Conservation (phyloP, 2,329 filamentous ascomycete species). For the Colletotrichum sp. region DNA sequence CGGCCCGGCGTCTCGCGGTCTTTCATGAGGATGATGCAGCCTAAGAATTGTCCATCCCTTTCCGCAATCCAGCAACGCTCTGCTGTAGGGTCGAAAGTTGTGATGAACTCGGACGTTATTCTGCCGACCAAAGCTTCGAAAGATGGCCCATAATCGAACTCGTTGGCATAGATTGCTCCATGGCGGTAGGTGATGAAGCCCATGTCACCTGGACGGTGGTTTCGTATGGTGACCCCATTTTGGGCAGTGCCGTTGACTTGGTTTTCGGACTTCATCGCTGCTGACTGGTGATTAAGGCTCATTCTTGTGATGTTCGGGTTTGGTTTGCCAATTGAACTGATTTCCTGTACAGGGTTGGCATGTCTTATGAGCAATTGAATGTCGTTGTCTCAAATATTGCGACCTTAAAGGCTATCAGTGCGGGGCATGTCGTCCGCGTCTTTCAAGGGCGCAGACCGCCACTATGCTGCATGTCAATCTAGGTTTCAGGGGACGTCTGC, state of each 20-base stretch:
- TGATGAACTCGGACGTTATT: slow-evolving; percentile 28
- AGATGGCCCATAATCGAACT: slow-evolving; percentile 18
- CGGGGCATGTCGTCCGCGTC: neutral
- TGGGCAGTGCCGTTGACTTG: neutral
- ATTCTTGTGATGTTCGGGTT: neutral
- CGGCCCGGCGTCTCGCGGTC: slow-evolving; percentile 9
- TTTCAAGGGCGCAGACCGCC: neutral
- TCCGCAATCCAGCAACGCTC: slow-evolving; percentile 34
- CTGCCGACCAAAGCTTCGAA: slow-evolving; percentile 27
- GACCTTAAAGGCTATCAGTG: neutral
- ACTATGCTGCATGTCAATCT: neutral
- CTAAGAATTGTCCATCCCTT: slow-evolving; percentile 24
- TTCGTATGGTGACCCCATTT: neutral
- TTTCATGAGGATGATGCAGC: slow-evolving; percentile 27
- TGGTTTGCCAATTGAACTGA: neutral
- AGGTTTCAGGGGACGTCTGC: neutral
- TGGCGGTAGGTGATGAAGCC: slow-evolving; percentile 30
- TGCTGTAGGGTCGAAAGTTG: slow-evolving; percentile 22
- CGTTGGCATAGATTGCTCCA: slow-evolving; percentile 24
- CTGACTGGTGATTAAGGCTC: neutral
- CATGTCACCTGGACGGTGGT: slow-evolving; percentile 26
- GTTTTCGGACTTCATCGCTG: neutral
- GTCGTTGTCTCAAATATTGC: neutral
- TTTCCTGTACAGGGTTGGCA: neutral
- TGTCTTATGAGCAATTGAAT: neutral